Percentiles rank a stretch among this genome's conserved stretches.
Evolutionary conservation across 2,329 filamentous ascomycete genomes (phyloP).

Genomic region (Zelopaecilomyces penicillatus): DNA sequence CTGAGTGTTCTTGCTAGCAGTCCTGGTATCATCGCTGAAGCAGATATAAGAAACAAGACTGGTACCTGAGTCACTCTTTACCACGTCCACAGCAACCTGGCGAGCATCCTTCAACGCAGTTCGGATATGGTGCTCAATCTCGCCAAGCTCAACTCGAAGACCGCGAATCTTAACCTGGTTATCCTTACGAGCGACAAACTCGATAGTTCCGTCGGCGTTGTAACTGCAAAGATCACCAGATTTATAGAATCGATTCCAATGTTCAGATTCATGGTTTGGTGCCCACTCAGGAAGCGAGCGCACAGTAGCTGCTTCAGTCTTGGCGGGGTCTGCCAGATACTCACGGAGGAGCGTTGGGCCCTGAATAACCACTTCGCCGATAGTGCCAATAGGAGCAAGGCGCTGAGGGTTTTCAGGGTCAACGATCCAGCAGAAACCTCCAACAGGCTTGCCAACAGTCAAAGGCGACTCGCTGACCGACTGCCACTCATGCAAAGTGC

Average conservation of each 20-base stretch:
- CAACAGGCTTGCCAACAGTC: constrained; percentile 6
- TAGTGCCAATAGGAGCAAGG: constrained; percentile 6
- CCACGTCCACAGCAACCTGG: constrained; percentile 7
- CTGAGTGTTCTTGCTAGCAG: not conserved
- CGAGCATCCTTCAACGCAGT: constrained; percentile 2
- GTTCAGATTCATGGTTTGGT: not conserved
- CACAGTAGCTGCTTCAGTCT: constrained; percentile 5
- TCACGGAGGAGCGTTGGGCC: constrained; percentile 34
- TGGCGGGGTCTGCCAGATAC: constrained; percentile 23
- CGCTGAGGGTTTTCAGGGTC: constrained; percentile 4
- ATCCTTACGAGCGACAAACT: constrained; percentile 14
- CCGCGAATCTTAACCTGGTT: constrained; percentile 16
- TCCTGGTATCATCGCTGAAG: constrained; percentile 4
- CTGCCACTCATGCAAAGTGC: constrained; percentile 9
- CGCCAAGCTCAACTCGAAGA: constrained; percentile 13
- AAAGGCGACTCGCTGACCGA: constrained; percentile 2
- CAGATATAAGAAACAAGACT: constrained; percentile 6
- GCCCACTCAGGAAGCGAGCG: constrained; percentile 2
- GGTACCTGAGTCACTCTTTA: constrained; percentile 2
- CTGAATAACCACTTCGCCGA: constrained; percentile 12
- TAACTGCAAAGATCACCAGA: constrained; percentile 13
- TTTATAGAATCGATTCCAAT: constrained; percentile 10
- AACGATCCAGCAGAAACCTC: constrained; percentile 7
- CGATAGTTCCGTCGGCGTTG: constrained; percentile 11
- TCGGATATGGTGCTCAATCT: constrained; percentile 10